Evolutionary conservation across 2,329 filamentous ascomycete genomes (phyloP), one percentile per base, ranked within the genome.

Genomic region (Beauveria varroae): DNA sequence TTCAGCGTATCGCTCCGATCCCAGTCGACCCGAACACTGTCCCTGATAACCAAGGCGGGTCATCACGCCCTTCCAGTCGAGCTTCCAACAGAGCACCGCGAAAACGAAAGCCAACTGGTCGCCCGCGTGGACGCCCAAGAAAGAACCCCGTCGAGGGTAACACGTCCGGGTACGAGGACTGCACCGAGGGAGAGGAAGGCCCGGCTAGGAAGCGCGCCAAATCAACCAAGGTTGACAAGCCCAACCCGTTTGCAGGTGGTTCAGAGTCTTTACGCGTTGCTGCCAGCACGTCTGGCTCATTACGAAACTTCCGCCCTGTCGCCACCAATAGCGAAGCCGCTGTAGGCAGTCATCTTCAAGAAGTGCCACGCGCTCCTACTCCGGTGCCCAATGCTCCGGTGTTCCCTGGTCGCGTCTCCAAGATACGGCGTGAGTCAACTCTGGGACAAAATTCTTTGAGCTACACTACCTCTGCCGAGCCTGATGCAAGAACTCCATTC

Each of bases 201-300:
- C 74, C 74, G 6, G 65, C 78, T 2, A 79, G 79, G 64, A 97
- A 96, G 75, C 84, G 93, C 68, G 92, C 87, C 40, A 95, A 91
- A 69, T 84, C 88, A 26, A 91, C 86, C 22, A 84, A 88, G 69
- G 84, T 87, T 14, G 85, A 89, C 64, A 88, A 86, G 76, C 88
- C 85, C 66, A 84, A 81, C 64, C 85, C 84, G 24, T 89, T 97
- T 68, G 89, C 88, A 57, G 81, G 84, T 44, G 86, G 86, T 34
- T 84, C 86, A 10, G 91, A 95, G 54, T 96, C 91, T 3, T 79
- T 98, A 28, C 85, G 93, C 54, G 91, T 96, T n/a, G 88, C 90
- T 63, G 93, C 93, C 52, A 96, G 91, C 71, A 96, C 90, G 18
- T 89, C 93, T 50, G 91, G 91, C 47, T 96, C 93, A 5, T 81